A percentile compares a stretch with the other conserved stretches of the same genome.
These are phyloP conservation scores for Ophiognomonia clavigignenti-juglandacearum DNA, from an alignment of 2,329 filamentous ascomycete species.

Conservation along the genomic window DNA sequence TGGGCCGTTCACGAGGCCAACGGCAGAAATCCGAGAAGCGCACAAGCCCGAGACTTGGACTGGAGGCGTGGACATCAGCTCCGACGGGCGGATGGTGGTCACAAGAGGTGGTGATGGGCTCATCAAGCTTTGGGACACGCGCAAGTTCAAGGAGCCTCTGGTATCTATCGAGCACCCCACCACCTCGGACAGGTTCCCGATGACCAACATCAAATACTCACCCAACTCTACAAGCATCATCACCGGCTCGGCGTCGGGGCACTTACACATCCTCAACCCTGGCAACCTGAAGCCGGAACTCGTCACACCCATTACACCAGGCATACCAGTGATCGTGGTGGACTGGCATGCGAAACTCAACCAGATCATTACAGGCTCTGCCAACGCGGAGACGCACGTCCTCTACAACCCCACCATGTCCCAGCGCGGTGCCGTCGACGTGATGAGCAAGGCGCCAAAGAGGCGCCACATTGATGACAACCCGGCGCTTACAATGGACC, in stretches of 20 bases:
- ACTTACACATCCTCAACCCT: constrained; percentile 89
- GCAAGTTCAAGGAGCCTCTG: constrained; percentile 89
- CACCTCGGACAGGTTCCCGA: constrained; percentile 77
- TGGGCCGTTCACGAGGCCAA: constrained; percentile 76
- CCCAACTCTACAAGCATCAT: constrained; percentile 80
- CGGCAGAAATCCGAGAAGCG: constrained; percentile 78
- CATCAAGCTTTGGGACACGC: constrained; percentile 95
- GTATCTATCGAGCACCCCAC: constrained; percentile 75
- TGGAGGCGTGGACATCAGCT: constrained; percentile 82
- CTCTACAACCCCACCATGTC: constrained; percentile 89
- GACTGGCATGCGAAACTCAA: constrained; percentile 94
- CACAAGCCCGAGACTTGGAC: constrained; percentile 86
- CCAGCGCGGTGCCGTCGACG: constrained; percentile 72
- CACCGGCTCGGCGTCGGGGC: constrained; percentile 79
- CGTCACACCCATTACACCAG: constrained; percentile 83
- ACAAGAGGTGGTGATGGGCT: constrained; percentile 86
- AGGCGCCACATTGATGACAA: constrained; percentile 95
- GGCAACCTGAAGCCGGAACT: constrained; percentile 82
- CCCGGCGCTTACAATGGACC: constrained; percentile 77
- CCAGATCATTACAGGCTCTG: constrained; percentile 91
- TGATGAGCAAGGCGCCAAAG: constrained; percentile 92
- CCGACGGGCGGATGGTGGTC: constrained; percentile 84
- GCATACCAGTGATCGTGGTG: constrained; percentile 75
- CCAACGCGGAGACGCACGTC: constrained; percentile 83
- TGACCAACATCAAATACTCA: constrained; percentile 84